Base-by-base conservation (phyloP, 164 flowering plant genomes). In the Aristolochia fimbriata region DNA sequence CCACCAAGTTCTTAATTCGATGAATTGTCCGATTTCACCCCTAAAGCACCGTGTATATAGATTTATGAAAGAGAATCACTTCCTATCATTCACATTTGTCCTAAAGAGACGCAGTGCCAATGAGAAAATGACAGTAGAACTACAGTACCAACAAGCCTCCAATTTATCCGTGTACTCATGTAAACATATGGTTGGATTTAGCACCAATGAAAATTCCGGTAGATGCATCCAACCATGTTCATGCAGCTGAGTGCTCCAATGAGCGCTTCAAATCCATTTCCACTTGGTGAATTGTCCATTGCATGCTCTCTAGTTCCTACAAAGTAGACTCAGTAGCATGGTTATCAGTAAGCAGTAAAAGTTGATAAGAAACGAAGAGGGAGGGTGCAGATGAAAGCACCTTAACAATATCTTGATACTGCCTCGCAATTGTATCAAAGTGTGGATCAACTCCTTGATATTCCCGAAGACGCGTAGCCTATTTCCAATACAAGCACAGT, bases 401-500 rank as follows among this genome's bases (percentile, higher is more conserved):
- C 96, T 83, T 74, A 22, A 93, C 96, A 49, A 90, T 80, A 48
- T 93, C 98, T 56, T 90, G 97, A 73, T 93, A 93, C 69, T 93
- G 92, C 75, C 87, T 80, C 14, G 98, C 98, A 71, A 89, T 89
- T 23, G 68, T 66, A 66, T 93, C 97, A 54, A 93, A 93, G 68
- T 87, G 96, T 54, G 97, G 96, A 81, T 93, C 98, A 25, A 90
- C 96, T 51, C 97, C 98, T 82, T 89, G 98, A 59, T 89, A 93
- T 65, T 93, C 97, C 17, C 92, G 82, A 19, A 93, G 91, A 0
- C 96, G 86, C n/a, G 94, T 86, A 37, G 85, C 92, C 97, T 89
- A 74, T 59, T n/a, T 50, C 49, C 22, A 65, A 51, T 16, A 50
- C 31, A 47, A 1, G 4, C 1, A 37, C 1, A 37, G 43, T 37